Base-by-base conservation (phyloP, 768 basidiomycete genomes). In the Termitomyces heimii region DNA sequence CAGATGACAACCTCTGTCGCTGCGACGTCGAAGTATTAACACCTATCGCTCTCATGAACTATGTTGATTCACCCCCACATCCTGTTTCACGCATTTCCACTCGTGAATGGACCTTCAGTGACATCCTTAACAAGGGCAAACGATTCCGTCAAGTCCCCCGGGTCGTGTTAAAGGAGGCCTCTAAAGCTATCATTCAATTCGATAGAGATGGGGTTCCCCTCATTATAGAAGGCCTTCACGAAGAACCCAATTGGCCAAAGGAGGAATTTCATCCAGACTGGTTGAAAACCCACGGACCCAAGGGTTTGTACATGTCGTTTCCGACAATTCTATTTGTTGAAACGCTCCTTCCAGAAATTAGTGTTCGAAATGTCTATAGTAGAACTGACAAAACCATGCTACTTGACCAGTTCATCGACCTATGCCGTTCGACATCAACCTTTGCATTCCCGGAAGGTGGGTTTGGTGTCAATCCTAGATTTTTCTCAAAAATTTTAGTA, bases 171-270 rank as follows among this genome's bases (percentile, higher is more conserved):
- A 32, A 63, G 66, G 4, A 65, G 61, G 2, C 81, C 24, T 55
- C 67, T 3, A 54, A 65, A 2, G 66, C 65, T 37, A 76, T 90
- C 31, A 60, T 68, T 31, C 52, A 70, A 9, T 76, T 81, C 46
- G 87, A 90, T 47, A 48, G 59, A 4, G 60, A 65, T 16, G 88
- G 88, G 1, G 58, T 69, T 13, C 91, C 91, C 0, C 62, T 91
- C 50, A 79, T 93, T 28, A 77, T 94, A 16, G 72, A 82, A 56
- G 81, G 79, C 14, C 82, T 82, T 69, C 81, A 90, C 53, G 68
- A 78, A 50, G 76, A 79, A 45, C 61, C 71, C 0, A 58, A 66
- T 3, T 93, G 92, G 91, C 77, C 79, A 4, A 62, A 64, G 18
- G 62, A 77, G 0, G 61, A 82, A 43, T 88, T 92, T 65, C 77